Percentiles rank a stretch among this genome's conserved stretches.
Evolutionary conservation across 2,329 filamentous ascomycete genomes (phyloP).

Genomic region (Fusarium floridanum): DNA sequence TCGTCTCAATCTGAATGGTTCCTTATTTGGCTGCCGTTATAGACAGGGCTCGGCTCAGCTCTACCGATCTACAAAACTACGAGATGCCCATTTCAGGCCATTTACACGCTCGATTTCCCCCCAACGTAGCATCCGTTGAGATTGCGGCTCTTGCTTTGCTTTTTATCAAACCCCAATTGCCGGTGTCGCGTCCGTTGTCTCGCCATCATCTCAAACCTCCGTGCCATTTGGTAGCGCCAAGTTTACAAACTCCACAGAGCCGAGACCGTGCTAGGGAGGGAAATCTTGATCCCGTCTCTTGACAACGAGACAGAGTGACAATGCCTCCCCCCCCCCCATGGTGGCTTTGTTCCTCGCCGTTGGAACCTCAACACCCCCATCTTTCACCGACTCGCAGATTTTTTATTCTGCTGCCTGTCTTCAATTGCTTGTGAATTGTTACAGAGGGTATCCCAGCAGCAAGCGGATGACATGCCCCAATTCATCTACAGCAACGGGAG

Average conservation of each 20-base stretch:
- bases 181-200: background rate
- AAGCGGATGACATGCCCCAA: slow-evolving; percentile 23
- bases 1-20: background rate
- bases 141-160: slow-evolving; percentile 20
- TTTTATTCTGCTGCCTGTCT: slow-evolving; percentile 3
- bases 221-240: background rate
- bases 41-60: slow-evolving; percentile 4
- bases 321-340: background rate
- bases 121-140: background rate
- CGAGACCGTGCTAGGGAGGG: background rate
- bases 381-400: background rate
- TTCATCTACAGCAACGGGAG: slow-evolving; percentile 9
- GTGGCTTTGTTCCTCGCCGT: slow-evolving; percentile 23
- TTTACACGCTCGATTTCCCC: background rate
- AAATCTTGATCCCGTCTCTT: background rate
- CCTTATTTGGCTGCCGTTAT: background rate
- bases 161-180: slow-evolving; percentile 4
- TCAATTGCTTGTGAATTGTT: background rate
- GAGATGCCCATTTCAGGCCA: background rate
- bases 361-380: background rate
- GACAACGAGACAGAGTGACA: background rate
- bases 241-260: slow-evolving; percentile 1
- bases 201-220: background rate
- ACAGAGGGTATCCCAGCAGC: background rate
- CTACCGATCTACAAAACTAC: slow-evolving; percentile 5